Evolutionary conservation across 306 rosid genomes (phyloP), one percentile per base, ranked within the genome.

Genomic region (Trichosanthes cucumerina): DNA sequence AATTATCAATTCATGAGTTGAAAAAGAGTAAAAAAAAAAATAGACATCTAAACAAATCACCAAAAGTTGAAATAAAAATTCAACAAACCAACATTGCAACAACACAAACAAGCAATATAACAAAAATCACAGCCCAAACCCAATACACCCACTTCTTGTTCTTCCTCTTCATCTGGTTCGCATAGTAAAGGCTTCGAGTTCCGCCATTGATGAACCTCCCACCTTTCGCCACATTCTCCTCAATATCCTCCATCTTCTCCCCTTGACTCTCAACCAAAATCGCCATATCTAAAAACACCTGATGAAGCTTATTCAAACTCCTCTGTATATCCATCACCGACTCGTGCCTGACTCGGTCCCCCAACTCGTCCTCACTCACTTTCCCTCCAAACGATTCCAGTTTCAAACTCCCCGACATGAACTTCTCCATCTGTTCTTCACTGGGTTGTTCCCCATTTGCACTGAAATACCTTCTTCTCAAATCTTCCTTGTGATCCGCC

Each of bases 231-330:
- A 95, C 89, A 80, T 90, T 95, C 85, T 91, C 90, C 81, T 95
- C 99, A 65, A 95, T 95, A 60, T 86, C 90, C 50, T 95, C 98
- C 31, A 95, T 41, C 56, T 91, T 83, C 31, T 88, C 93, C 23
- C 96, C 97, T 72, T 91, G 97, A 16, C 90, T 84, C 86, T 95
- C 97, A 53, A 95, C 93, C 84, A 92, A 79, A 83, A 95, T 84
- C 62, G 97, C 98, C 99, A 95, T 95, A 79, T 92, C 99, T 78
- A 95, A 90, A 81, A 95, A 95, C 58, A 96, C 96, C 70, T 96
- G 97, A 33, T 92, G 97, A 83, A 96, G 96, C 89, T 90, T 92
- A 26, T 87, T 88, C 93, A 96, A 88, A 79, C 99, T 96, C 79
- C 84, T 91, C 82, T 88, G 96, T 9, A 92, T 86, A 82, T 96